Conservation (phyloP, 23 red algal species). For the Cyanidioschyzon merolae region DNA sequence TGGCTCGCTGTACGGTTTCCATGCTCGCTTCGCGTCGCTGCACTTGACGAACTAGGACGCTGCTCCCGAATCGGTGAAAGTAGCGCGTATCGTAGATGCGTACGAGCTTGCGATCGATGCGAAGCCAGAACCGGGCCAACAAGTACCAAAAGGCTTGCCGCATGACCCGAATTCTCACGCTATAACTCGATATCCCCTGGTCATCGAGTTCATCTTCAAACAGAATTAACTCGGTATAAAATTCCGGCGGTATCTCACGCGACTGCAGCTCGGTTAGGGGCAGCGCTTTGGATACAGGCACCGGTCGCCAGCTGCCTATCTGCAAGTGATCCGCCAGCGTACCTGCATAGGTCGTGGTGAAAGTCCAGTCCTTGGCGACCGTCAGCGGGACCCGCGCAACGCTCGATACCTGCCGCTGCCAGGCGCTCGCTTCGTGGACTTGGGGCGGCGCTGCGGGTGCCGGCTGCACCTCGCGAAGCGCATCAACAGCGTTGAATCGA, state of each 20-base stretch:
- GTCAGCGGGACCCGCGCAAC: not conserved
- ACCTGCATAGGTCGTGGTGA: slow-evolving; percentile 2
- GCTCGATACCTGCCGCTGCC: not conserved
- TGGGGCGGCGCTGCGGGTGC: not conserved
- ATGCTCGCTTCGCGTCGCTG: slow-evolving; percentile 1
- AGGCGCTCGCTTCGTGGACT: not conserved
- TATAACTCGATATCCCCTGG: slow-evolving; percentile 54
- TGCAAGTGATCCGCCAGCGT: not conserved
- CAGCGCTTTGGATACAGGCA: not conserved
- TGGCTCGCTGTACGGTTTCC: slow-evolving; percentile 2
- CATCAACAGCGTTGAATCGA: not conserved
- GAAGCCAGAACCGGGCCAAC: slow-evolving; percentile 69
- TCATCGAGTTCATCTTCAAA: slow-evolving; percentile 97
- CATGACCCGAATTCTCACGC: slow-evolving; percentile 72
- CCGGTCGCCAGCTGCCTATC: not conserved
- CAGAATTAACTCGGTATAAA: slow-evolving; percentile 49
- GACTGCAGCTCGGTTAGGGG: slow-evolving; percentile 9
- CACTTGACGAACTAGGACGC: not conserved
- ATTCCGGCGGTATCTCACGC: slow-evolving; percentile 50
- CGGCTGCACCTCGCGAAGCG: not conserved
- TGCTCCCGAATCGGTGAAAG: slow-evolving; percentile 49
- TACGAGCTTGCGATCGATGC: slow-evolving; percentile 63
- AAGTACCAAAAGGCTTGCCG: slow-evolving; percentile 47
- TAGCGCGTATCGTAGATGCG: slow-evolving; percentile 78
- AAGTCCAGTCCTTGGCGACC: not conserved